Evolutionary conservation across 768 basidiomycete genomes (phyloP).

Genomic region (Lentinula sp.): DNA sequence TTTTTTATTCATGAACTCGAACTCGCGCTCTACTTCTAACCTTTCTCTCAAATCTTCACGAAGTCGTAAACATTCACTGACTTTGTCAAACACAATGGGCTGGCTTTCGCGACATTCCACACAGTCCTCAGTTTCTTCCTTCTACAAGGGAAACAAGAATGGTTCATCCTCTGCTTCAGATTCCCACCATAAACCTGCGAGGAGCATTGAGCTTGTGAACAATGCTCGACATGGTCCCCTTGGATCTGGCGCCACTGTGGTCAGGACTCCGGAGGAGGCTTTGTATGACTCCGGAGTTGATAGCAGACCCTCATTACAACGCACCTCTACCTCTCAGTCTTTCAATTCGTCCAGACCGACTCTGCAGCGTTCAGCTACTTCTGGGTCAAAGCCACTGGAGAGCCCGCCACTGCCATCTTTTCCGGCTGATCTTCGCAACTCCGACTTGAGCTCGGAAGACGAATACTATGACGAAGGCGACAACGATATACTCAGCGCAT

Average conservation of each 20-base stretch:
- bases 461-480: constrained; percentile 19
- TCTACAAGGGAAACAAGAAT: constrained; percentile 26
- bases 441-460: constrained; percentile 17
- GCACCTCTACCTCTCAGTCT: constrained; percentile 1
- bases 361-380: neutral
- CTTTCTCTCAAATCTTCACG: constrained; percentile 18
- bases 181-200: constrained; percentile 38
- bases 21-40: constrained; percentile 11
- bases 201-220: constrained; percentile 31
- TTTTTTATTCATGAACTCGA: constrained; percentile 12
- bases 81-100: constrained; percentile 41
- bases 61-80: constrained; percentile 25
- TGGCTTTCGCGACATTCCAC: constrained; percentile 42
- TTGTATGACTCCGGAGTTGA: constrained; percentile 39
- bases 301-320: neutral
- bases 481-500: neutral
- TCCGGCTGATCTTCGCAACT: constrained; percentile 20
- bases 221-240: constrained; percentile 35
- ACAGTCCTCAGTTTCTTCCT: constrained; percentile 20
- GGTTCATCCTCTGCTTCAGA: constrained; percentile 21
- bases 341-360: constrained; percentile 8
- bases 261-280: constrained; percentile 78
- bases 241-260: constrained; percentile 70
- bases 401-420: constrained; percentile 55
- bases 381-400: constrained; percentile 3